A percentile compares a stretch with the other conserved stretches of the same genome.
phyloP scores from a whole-genome alignment of 73 alveolate species.

The Effrenium voratum region DNA sequence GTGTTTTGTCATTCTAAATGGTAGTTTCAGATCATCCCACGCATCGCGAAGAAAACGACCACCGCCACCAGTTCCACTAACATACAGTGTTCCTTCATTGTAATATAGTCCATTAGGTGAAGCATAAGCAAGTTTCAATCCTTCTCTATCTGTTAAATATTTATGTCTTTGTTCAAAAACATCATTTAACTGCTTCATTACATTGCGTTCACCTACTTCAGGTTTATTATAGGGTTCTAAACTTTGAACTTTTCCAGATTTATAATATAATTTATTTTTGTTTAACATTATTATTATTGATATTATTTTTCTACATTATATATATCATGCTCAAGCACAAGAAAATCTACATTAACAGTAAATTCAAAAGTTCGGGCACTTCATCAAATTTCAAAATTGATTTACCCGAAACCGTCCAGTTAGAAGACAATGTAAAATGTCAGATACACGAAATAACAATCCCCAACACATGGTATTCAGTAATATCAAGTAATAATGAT shows the following conservation, averaged over 20 bases:
- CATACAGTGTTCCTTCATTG: not conserved
- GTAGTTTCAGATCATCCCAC: not conserved
- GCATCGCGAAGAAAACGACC: not conserved
- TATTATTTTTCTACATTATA: not conserved
- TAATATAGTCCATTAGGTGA: too few species aligned
- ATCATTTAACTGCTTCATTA: not conserved
- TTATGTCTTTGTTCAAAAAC: not conserved
- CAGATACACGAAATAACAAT: not conserved
- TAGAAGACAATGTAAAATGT: not conserved
- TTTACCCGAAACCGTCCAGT: not conserved
- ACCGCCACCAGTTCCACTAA: not conserved
- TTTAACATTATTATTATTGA: too few species aligned
- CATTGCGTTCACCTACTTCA: not conserved
- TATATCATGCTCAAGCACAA: not conserved
- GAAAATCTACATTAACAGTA: not conserved
- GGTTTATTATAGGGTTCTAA: not conserved
- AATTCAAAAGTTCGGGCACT: not conserved
- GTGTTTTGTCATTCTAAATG: not conserved
- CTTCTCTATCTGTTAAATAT: not conserved
- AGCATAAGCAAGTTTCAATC: too few species aligned
- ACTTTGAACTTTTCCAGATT: too few species aligned
- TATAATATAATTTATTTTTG: too few species aligned
- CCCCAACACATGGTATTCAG: not conserved
- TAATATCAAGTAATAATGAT: not conserved
- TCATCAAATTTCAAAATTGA: not conserved